Conservation (phyloP, 768 basidiomycete species). For the Rhodosporidiobolus sp. region DNA sequence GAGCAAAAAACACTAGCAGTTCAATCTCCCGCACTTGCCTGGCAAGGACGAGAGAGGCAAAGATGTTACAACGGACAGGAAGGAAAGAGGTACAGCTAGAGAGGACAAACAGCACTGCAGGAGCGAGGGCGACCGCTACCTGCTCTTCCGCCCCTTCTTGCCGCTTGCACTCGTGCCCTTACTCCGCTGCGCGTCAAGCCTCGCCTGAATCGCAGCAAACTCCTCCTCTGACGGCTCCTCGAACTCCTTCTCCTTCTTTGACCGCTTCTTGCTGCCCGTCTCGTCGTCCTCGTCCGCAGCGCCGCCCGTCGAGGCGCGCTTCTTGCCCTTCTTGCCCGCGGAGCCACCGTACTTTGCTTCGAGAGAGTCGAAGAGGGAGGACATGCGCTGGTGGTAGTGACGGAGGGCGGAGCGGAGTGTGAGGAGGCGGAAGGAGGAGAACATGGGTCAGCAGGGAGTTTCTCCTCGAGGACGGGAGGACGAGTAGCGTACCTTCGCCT, state of each 20-base stretch:
- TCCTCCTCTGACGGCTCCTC: constrained; percentile 40
- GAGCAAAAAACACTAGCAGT: background rate
- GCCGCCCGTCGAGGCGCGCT: constrained; percentile 41
- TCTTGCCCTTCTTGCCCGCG: constrained; percentile 42
- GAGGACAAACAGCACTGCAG: background rate
- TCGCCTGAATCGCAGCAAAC: constrained; percentile 46
- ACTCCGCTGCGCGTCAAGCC: constrained; percentile 27
- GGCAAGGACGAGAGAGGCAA: background rate
- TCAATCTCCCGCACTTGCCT: background rate
- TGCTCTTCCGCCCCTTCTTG: background rate
- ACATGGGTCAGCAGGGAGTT: background rate
- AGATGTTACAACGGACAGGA: background rate
- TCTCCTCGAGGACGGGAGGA: background rate
- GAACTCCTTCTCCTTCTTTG: constrained; percentile 48
- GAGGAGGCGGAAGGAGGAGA: background rate
- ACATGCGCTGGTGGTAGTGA: constrained; percentile 14
- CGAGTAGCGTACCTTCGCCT: constrained; percentile 17
- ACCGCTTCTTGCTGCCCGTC: constrained; percentile 45
- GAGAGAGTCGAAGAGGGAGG: constrained; percentile 34
- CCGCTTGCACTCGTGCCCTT: background rate
- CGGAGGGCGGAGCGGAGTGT: background rate
- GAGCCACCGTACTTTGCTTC: constrained; percentile 43
- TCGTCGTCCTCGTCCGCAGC: constrained; percentile 46
- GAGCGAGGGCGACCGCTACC: background rate
- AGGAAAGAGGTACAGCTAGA: background rate